phyloP scores from a whole-genome alignment of 2,329 filamentous ascomycete species.

The Cercospora sp. region DNA sequence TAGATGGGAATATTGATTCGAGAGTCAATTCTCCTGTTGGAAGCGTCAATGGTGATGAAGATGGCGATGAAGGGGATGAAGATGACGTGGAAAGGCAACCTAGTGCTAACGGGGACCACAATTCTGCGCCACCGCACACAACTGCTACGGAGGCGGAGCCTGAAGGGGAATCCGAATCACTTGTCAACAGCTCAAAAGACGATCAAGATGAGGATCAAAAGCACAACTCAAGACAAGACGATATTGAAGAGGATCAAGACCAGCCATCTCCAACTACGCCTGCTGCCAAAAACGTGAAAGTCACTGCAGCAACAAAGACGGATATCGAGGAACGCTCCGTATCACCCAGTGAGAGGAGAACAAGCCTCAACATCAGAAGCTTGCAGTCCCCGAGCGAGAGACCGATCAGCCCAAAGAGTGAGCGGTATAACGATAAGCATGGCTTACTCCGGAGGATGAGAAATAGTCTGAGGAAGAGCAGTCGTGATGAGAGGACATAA shows the following conservation, averaged over 20 bases:
- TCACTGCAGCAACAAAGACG: neutral
- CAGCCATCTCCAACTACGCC: neutral
- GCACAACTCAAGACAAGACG: neutral
- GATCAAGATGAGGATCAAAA: neutral
- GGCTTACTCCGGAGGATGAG: constrained; percentile 6
- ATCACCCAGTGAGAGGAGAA: neutral
- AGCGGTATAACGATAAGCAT: constrained; percentile 9
- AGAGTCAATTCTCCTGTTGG: constrained; percentile 10
- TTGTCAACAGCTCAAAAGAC: neutral
- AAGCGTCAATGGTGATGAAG: neutral
- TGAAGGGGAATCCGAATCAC: neutral
- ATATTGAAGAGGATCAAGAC: neutral
- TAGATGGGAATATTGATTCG: constrained; percentile 15
- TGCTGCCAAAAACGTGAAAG: neutral
- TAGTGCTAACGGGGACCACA: no score
- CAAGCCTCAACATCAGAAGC: constrained; percentile 1
- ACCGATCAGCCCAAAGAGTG: neutral
- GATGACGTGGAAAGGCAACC: neutral
- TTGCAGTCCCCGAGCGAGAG: constrained; percentile 9
- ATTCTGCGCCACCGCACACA: neutral
- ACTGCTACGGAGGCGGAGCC: neutral
- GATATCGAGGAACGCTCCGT: neutral
- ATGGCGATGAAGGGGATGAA: neutral
- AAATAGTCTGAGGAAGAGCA: constrained; percentile 14
- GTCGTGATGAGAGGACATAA: neutral